Percentiles rank a stretch among this genome's conserved stretches.
Conservation (phyloP, 495 filamentous ascomycete species). For the Neurospora discreta region DNA sequence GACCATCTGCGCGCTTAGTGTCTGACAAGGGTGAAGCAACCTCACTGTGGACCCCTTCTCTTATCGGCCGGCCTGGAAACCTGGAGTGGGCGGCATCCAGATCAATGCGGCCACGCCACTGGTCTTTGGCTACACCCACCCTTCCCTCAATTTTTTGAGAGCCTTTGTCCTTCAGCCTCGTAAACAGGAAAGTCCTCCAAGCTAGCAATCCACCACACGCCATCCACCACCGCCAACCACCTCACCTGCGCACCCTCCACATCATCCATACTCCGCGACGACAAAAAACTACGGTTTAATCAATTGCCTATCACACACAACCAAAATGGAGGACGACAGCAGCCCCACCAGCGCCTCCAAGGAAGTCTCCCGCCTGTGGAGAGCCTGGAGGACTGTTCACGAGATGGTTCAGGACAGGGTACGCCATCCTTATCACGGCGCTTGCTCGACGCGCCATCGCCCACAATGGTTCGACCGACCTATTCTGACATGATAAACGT, state of each 20-base stretch:
- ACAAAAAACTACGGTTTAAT: neutral
- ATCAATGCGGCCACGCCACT: conserved; percentile 1
- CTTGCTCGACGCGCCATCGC: neutral
- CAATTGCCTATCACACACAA: neutral
- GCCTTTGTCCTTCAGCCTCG: conserved; percentile 5
- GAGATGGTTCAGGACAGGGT: conserved; percentile 82
- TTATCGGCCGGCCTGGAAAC: neutral
- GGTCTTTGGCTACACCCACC: neutral
- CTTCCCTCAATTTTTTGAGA: conserved; percentile 13
- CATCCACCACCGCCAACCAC: neutral
- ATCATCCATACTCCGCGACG: conserved; percentile 4
- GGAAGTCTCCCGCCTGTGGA: conserved; percentile 68
- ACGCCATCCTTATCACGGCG: conserved; percentile 16
- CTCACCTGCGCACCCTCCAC: neutral
- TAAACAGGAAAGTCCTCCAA: conserved; percentile 6
- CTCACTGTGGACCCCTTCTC: neutral
- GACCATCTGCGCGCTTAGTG: neutral
- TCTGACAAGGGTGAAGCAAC: neutral
- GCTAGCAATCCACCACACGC: neutral
- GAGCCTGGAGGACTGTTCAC: conserved; percentile 76
- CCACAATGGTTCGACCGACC: neutral
- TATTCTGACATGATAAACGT: neutral
- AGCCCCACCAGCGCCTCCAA: conserved; percentile 35
- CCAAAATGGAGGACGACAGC: conserved; percentile 44
- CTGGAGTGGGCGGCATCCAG: neutral